Evolutionary conservation across 805 yeast genomes (phyloP), one percentile per base, ranked within the genome.

Genomic region (Schwanniomyces vanrijiae): DNA sequence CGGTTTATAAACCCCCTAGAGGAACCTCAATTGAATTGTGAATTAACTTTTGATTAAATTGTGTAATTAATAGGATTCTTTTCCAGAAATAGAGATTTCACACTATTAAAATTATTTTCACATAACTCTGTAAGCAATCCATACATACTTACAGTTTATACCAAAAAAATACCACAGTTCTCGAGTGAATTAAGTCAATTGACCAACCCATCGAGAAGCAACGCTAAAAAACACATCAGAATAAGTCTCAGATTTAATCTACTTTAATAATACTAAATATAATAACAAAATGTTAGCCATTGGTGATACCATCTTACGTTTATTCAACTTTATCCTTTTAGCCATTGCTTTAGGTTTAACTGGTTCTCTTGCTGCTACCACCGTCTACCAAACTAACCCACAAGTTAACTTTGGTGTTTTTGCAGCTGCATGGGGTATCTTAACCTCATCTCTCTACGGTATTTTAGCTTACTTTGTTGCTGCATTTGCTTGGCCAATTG

Each of bases 341-440:
- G 83, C 83, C 49, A 81, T 91, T 61, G 80, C 84, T 46, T 81
- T 94, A 52, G 99, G 97, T 67, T 78, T 92, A 61, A 81, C 94
- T 55, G 96, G 90, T 56, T 86, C 94, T n/a, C 81, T 92, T 60
- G 85, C 89, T 49, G 88, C 88, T 51, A 79, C 86, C 52, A 71
- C 80, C 31, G 57, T 60, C 34, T 44, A 47, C 47, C 83, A 80
- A 61, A 62, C 64, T 57, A 75, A 80, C 64, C 84, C 96, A 42
- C 94, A 94, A 71, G 95, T 94, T 54, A 90, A 90, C 77, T 90
- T 87, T 69, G 86, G 79, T 54, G 82, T 94, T 49, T 94, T 94
- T 66, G 83, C 96, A 33, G 83, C 95, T 37, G 89, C 92, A 33
- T 94, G 87, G 69, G 96, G 89, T 56, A 56, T 94, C 24, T 78